Conservation (phyloP, 2,329 filamentous ascomycete species). For the Exophiala aquamarina region DNA sequence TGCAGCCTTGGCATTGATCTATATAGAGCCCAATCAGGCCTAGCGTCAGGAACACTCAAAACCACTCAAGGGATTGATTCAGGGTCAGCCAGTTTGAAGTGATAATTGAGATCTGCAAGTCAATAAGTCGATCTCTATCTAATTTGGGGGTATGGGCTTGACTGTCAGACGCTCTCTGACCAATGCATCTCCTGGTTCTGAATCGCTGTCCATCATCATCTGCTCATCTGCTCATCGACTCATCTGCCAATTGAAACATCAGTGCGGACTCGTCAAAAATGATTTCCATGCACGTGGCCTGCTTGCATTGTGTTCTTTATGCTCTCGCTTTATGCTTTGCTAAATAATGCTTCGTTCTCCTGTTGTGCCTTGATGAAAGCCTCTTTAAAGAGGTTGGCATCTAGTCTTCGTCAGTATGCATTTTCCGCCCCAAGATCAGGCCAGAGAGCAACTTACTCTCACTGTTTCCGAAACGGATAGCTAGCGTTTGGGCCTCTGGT, state of each 20-base stretch:
- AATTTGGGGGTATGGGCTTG: not conserved
- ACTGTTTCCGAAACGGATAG: constrained; percentile 95
- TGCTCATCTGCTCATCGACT: too few relatives aligned
- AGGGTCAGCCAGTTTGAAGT: too few relatives aligned
- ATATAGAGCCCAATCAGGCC: not conserved
- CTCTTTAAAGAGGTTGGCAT: constrained; percentile 97
- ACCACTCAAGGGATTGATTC: too few relatives aligned
- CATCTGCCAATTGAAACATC: too few relatives aligned
- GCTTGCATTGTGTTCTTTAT: too few relatives aligned
- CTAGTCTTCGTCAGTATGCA: constrained; percentile 46
- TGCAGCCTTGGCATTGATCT: constrained; percentile 4
- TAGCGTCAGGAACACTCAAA: constrained; percentile 11
- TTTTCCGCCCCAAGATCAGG: not conserved
- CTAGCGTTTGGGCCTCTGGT: constrained; percentile 91
- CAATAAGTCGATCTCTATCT: constrained; percentile 11
- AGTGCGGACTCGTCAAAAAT: too few relatives aligned
- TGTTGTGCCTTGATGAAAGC: constrained; percentile 95
- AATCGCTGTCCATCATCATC: too few relatives aligned
- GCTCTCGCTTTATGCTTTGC: constrained; percentile 13
- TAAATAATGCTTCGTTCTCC: constrained; percentile 89
- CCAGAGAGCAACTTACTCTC: constrained; percentile 68
- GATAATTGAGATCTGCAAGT: not conserved
- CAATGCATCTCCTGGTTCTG: too few relatives aligned
- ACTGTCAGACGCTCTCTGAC: too few relatives aligned
- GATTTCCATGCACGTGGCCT: too few relatives aligned